These are phyloP conservation scores for Talaromyces stipitatus DNA, from an alignment of 495 filamentous ascomycete genomes.

Conservation along the genomic window DNA sequence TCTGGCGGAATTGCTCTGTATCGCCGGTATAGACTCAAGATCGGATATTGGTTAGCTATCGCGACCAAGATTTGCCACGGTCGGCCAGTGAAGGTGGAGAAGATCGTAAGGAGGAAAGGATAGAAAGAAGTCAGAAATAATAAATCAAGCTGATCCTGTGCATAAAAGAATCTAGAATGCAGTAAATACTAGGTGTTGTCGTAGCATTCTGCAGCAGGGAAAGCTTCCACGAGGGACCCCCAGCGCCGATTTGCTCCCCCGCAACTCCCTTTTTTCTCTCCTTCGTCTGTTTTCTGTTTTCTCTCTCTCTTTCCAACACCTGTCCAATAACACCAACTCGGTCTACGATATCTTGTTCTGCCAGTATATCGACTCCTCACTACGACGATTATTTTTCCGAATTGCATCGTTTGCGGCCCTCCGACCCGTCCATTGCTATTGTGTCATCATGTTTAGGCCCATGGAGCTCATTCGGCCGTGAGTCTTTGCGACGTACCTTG, in stretches of 20 bases:
- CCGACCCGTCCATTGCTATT: neutral
- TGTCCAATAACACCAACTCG: neutral
- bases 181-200: too few species aligned
- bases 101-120: neutral
- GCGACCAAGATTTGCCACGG: neutral
- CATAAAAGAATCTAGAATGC: neutral
- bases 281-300: neutral
- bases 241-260: neutral
- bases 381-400: neutral
- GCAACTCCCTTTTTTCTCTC: neutral
- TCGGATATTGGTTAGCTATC: neutral
- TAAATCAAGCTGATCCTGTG: neutral
- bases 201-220: neutral
- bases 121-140: neutral
- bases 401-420: neutral
- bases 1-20: too few species aligned
- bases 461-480: neutral
- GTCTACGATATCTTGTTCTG: neutral
- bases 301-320: neutral
- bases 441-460: conserved; percentile 1
- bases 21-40: too few species aligned
- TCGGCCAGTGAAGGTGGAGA: neutral
- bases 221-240: conserved; percentile 3
- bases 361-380: neutral
- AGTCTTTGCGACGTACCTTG: neutral